Evolutionary conservation across 192 early-diverging fungal genomes (phyloP).

Genomic region (Podila clonocystis): DNA sequence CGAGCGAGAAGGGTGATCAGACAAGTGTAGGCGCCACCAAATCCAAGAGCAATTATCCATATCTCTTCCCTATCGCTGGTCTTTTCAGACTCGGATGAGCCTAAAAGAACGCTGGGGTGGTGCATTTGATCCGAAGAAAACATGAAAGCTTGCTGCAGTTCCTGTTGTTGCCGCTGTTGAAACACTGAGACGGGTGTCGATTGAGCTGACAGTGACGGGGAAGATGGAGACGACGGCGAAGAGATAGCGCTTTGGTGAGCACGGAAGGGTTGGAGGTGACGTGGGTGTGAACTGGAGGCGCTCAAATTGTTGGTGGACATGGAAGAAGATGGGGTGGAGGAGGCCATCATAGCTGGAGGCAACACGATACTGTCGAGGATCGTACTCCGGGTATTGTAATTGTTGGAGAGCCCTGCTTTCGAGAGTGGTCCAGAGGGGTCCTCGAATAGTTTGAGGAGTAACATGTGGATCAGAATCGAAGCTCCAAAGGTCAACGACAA

Average conservation of each 20-base stretch:
- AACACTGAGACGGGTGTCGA: conserved; percentile 9
- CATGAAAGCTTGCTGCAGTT: conserved; percentile 36
- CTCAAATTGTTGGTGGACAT: conserved; percentile 36
- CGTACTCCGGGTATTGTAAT: conserved; percentile 2
- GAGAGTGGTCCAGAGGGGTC: conserved; percentile 14
- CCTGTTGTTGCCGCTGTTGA: conserved; percentile 20
- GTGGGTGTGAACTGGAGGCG: conserved; percentile 24
- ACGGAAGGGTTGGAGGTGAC: neutral
- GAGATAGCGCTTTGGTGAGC: conserved; percentile 18
- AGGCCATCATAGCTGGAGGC: conserved; percentile 19
- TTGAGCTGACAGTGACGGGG: conserved; percentile 33
- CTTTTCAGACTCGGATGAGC: conserved; percentile 34
- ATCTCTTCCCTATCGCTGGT: conserved; percentile 51
- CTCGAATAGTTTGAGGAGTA: conserved; percentile 37
- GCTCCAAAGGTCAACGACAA: conserved; percentile 32
- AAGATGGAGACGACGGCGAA: conserved; percentile 39
- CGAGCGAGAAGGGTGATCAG: conserved; percentile 27
- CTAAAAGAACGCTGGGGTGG: conserved; percentile 35
- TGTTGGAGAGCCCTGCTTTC: neutral
- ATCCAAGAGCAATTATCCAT: conserved; percentile 46
- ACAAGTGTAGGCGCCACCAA: conserved; percentile 26
- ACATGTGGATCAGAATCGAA: conserved; percentile 31
- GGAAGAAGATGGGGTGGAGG: conserved; percentile 21
- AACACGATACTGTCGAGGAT: conserved; percentile 27
- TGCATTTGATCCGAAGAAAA: conserved; percentile 44